phyloP scores from a whole-genome alignment of 176 grass and related monocot species.

The Ensete glaucum region DNA sequence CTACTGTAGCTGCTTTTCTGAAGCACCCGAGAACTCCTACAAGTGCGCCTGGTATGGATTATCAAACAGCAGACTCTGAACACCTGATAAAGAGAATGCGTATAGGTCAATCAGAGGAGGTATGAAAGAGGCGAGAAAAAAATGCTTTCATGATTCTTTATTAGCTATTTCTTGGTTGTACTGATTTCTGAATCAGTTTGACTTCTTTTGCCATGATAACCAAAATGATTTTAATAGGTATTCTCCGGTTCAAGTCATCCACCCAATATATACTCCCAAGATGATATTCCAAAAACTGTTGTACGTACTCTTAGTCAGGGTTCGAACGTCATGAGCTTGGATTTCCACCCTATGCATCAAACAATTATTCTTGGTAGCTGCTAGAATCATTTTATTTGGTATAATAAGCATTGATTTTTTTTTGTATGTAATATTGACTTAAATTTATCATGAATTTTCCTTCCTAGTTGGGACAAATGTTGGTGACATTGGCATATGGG shows the following conservation, averaged over 20 bases:
- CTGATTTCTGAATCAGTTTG: not conserved
- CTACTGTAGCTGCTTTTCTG: constrained; percentile 70
- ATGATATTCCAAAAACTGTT: constrained; percentile 87
- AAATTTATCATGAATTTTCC: not conserved
- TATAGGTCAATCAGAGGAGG: constrained; percentile 89
- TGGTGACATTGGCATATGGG: constrained; percentile 97
- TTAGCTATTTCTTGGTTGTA: not conserved
- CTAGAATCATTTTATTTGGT: not conserved
- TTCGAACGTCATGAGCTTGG: constrained; percentile 95
- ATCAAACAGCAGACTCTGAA: constrained; percentile 97
- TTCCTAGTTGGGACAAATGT: constrained; percentile 95
- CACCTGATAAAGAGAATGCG: constrained; percentile 98
- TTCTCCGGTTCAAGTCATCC: constrained; percentile 84
- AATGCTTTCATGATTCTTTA: not conserved
- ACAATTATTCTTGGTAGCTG: constrained; percentile 87
- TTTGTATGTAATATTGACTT: not conserved
- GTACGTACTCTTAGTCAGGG: constrained; percentile 85
- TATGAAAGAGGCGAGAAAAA: constrained; percentile 21
- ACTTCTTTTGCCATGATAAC: constrained; percentile 8
- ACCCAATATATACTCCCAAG: constrained; percentile 82
- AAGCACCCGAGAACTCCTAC: constrained; percentile 85
- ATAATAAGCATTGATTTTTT: not conserved
- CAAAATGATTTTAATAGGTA: constrained; percentile 38
- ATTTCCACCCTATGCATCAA: constrained; percentile 92
- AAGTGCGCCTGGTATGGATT: constrained; percentile 80